phyloP scores from a whole-genome alignment of 2,329 filamentous ascomycete genomes.

The Trichoderma breve region DNA sequence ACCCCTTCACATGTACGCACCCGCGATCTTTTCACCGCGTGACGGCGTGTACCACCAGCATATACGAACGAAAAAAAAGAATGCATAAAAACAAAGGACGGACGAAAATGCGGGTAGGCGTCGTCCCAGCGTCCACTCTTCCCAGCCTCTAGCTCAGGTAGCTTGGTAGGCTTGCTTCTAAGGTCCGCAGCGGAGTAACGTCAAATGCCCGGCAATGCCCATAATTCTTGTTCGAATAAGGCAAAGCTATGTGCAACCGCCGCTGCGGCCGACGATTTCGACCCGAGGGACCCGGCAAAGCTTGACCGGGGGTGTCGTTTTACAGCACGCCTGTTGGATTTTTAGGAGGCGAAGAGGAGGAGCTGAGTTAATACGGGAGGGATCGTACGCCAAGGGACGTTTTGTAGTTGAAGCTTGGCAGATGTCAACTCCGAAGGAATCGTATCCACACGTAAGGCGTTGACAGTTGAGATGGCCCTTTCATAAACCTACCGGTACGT shows the following conservation, averaged over 20 bases:
- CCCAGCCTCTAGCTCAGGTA: neutral
- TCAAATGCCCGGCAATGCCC: neutral
- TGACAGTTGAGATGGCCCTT: neutral
- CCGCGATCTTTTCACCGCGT: neutral
- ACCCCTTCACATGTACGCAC: neutral
- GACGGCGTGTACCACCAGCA: conserved; percentile 8
- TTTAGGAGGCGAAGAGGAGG: neutral
- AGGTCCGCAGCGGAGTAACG: conserved; percentile 11
- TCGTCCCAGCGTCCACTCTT: too few relatives aligned
- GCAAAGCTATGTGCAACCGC: neutral
- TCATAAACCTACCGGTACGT: neutral
- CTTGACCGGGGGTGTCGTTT: neutral
- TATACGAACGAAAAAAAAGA: conserved; percentile 3
- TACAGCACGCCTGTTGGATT: neutral
- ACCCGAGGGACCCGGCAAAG: neutral
- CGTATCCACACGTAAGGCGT: neutral
- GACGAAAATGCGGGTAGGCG: neutral
- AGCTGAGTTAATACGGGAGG: neutral
- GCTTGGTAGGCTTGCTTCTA: neutral
- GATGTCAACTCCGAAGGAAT: neutral
- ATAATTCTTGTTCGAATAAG: neutral
- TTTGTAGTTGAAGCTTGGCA: neutral
- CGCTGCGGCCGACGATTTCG: conserved; percentile 14
- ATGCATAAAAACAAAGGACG: neutral
- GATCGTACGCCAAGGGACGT: neutral